phyloP scores from a whole-genome alignment of 2,329 filamentous ascomycete species.

The Penicillium sp. region DNA sequence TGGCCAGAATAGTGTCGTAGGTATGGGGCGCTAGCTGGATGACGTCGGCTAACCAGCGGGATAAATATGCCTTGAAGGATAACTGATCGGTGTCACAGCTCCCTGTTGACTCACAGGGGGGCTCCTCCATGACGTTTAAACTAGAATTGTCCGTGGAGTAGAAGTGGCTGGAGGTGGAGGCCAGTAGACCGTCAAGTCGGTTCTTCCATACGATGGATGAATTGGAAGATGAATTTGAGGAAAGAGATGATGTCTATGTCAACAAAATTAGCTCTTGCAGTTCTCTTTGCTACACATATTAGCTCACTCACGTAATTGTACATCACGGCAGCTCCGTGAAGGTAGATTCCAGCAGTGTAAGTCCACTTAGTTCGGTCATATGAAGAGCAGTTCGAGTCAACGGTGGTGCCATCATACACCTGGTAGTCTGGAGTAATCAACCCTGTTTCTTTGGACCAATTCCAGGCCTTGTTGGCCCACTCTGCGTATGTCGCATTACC shows the following conservation, averaged over 20 bases:
- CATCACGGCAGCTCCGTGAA: slow-evolving; percentile 56
- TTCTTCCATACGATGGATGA: slow-evolving; percentile 58
- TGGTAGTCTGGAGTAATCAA: slow-evolving; percentile 54
- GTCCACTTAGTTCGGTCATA: slow-evolving; percentile 58
- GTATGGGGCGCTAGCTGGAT: slow-evolving; percentile 62
- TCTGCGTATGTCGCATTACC: slow-evolving; percentile 44
- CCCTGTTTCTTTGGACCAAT: slow-evolving; percentile 57
- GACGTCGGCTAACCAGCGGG: slow-evolving; percentile 62
- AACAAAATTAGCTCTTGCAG: not conserved
- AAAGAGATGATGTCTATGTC: slow-evolving; percentile 56
- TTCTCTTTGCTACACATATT: not conserved
- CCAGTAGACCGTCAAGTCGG: slow-evolving; percentile 56
- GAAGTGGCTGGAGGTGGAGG: slow-evolving; percentile 54
- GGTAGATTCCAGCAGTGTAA: slow-evolving; percentile 59
- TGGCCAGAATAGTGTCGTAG: slow-evolving; percentile 52
- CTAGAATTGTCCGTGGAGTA: slow-evolving; percentile 57
- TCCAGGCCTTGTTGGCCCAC: slow-evolving; percentile 69
- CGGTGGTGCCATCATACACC: slow-evolving; percentile 59
- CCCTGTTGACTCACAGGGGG: slow-evolving; percentile 57
- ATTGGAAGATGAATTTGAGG: slow-evolving; percentile 3
- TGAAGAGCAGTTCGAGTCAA: slow-evolving; percentile 53
- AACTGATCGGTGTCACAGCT: slow-evolving; percentile 64
- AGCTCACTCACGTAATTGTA: slow-evolving; percentile 45
- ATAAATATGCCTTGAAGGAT: slow-evolving; percentile 67
- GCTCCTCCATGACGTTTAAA: slow-evolving; percentile 59